Evolutionary conservation across 352 stramenopile species (phyloP).

Genomic region (Pythium monospermum): DNA sequence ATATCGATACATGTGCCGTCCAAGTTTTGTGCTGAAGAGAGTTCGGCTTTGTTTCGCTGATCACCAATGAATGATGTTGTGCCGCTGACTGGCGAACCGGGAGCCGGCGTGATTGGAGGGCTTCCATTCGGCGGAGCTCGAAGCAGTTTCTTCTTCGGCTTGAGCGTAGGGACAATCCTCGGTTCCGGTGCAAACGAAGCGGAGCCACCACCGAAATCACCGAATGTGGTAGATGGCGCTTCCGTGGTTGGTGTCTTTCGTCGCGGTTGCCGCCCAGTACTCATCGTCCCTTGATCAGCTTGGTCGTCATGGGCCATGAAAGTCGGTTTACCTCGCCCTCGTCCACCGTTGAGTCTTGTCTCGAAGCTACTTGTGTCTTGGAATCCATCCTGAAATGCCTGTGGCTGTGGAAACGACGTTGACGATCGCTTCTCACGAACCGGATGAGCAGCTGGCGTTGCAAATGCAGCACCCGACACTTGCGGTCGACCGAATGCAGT

Average conservation of each 20-base stretch:
- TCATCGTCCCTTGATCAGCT: background rate
- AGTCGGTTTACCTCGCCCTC: no score
- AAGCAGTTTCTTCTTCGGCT: slow-evolving; percentile 13
- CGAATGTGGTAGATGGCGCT: background rate
- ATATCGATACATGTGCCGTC: slow-evolving; percentile 81
- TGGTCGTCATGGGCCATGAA: background rate
- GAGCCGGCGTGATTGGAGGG: slow-evolving; percentile 5
- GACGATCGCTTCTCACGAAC: slow-evolving; percentile 10
- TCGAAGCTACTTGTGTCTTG: slow-evolving; percentile 10
- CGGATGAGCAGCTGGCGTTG: background rate
- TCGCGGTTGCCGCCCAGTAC: slow-evolving; percentile 6
- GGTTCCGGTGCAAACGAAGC: background rate
- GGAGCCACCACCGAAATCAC: background rate
- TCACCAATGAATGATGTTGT: slow-evolving; percentile 19
- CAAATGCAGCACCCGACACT: background rate
- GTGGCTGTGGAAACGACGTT: slow-evolving; percentile 4
- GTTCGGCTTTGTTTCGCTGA: slow-evolving; percentile 44
- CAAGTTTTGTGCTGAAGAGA: slow-evolving; percentile 59
- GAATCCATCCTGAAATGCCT: slow-evolving; percentile 1
- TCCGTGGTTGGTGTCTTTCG: background rate
- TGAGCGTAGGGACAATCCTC: slow-evolving; percentile 1
- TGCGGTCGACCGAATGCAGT: slow-evolving; percentile 12
- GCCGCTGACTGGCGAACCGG: background rate
- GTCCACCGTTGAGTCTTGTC: slow-evolving; percentile 10
- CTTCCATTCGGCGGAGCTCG: slow-evolving; percentile 12